A percentile compares a stretch with the other conserved stretches of the same genome.
phyloP scores from a whole-genome alignment of 2,329 filamentous ascomycete species.

The Monascus ruber region DNA sequence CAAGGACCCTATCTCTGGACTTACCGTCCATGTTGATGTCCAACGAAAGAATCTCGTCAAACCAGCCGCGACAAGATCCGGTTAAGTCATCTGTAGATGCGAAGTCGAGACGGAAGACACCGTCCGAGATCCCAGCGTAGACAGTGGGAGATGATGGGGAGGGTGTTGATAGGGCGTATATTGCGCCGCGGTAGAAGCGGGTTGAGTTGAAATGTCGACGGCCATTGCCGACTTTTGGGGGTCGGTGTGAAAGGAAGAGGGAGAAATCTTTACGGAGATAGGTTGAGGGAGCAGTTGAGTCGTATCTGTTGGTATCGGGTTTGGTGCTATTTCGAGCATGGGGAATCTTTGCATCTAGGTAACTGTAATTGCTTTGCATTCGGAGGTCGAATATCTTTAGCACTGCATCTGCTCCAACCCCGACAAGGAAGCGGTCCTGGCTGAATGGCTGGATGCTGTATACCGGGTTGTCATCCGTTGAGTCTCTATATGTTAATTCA shows the following conservation, averaged over 20 bases:
- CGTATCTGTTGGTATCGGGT: background rate
- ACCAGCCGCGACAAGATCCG: constrained; percentile 20
- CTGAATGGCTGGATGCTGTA: constrained; percentile 49
- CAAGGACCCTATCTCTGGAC: constrained; percentile 14
- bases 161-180: constrained; percentile 35
- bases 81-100: constrained; percentile 32
- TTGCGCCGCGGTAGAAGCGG: constrained; percentile 30
- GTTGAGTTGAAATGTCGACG: constrained; percentile 6
- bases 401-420: constrained; percentile 45
- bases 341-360: constrained; percentile 15
- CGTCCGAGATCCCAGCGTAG: constrained; percentile 34
- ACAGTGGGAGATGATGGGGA: constrained; percentile 34
- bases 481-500: constrained; percentile 42
- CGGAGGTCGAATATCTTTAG: constrained; percentile 54
- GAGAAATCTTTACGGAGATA: constrained; percentile 26
- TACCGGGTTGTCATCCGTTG: constrained; percentile 46
- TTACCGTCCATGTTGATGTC: constrained; percentile 9
- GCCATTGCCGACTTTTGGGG: constrained; percentile 4
- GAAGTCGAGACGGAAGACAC: constrained; percentile 33
- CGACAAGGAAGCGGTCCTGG: constrained; percentile 45
- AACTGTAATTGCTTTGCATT: constrained; percentile 28
- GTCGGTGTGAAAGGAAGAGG: constrained; percentile 29
- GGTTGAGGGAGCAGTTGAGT: background rate
- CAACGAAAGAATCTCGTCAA: constrained; percentile 17
- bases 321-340: constrained; percentile 1